Evolutionary conservation across 768 basidiomycete genomes (phyloP).

Genomic region (Coprinopsis cinerea): DNA sequence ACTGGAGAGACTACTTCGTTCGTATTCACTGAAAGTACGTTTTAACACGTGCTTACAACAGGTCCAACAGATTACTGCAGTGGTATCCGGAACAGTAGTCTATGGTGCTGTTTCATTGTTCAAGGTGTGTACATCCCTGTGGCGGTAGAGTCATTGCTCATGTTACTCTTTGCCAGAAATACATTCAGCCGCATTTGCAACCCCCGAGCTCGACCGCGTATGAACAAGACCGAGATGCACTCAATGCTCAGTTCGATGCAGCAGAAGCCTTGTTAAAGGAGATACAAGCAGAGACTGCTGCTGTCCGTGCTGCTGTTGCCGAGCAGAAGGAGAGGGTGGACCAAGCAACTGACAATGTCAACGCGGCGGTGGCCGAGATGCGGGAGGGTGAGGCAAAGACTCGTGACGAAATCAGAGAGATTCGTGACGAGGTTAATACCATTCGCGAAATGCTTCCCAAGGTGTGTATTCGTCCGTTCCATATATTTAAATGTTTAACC

Average conservation of each 20-base stretch:
- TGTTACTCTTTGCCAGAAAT: constrained; percentile 55
- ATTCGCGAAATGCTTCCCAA: constrained; percentile 91
- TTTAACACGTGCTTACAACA: constrained; percentile 20
- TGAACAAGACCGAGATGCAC: constrained; percentile 77
- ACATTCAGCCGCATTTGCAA: constrained; percentile 81
- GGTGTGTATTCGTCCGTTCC: constrained; percentile 39
- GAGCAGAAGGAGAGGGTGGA: constrained; percentile 72
- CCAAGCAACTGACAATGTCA: constrained; percentile 65
- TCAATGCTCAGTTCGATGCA: constrained; percentile 86
- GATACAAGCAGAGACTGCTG: constrained; percentile 70
- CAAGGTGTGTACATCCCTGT: constrained; percentile 40
- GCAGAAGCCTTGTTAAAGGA: constrained; percentile 77
- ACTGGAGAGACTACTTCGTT: constrained; percentile 98
- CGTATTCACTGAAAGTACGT: constrained; percentile 22
- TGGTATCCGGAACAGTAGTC: constrained; percentile 79
- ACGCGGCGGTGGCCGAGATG: constrained; percentile 67
- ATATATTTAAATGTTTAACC: background rate
- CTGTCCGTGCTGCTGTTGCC: constrained; percentile 68
- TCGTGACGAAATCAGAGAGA: constrained; percentile 84
- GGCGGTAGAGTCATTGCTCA: constrained; percentile 2
- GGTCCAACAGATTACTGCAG: constrained; percentile 78
- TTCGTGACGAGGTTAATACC: constrained; percentile 85
- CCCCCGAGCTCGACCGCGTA: constrained; percentile 88
- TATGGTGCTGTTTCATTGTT: constrained; percentile 80
- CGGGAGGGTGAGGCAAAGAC: constrained; percentile 72